These are phyloP conservation scores for Fusarium austroafricanum DNA, from an alignment of 2,329 filamentous ascomycete genomes.

Conservation along the genomic window DNA sequence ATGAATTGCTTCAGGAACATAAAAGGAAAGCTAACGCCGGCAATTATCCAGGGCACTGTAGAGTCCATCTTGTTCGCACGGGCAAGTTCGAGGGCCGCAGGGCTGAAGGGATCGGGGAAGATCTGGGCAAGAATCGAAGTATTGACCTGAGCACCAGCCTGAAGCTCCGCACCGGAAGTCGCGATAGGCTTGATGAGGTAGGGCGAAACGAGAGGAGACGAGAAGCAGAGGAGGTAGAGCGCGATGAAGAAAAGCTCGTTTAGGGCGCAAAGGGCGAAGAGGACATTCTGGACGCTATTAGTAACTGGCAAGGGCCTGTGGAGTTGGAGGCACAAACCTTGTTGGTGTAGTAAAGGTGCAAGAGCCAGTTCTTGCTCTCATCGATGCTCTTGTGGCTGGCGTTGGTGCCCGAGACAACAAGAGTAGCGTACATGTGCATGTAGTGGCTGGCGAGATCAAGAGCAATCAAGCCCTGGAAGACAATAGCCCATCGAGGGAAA, in stretches of 20 bases:
- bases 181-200: constrained; percentile 77
- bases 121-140: constrained; percentile 77
- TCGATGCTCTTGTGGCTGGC: constrained; percentile 95
- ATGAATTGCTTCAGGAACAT: constrained; percentile 94
- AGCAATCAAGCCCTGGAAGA: constrained; percentile 94
- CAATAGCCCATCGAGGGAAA: constrained; percentile 91
- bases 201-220: constrained; percentile 87
- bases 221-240: constrained; percentile 97
- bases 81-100: constrained; percentile 90
- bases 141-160: constrained; percentile 76
- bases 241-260: constrained; percentile 99
- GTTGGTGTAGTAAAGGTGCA: constrained; percentile 98
- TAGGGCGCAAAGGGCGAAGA: constrained; percentile 89
- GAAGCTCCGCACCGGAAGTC: constrained; percentile 63
- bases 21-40: constrained; percentile 81
- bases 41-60: constrained; percentile 75
- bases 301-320: not conserved
- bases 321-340: constrained; percentile 69
- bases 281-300: constrained; percentile 72
- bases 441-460: constrained; percentile 97
- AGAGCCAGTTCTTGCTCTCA: constrained; percentile 84
- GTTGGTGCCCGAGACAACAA: constrained; percentile 84
- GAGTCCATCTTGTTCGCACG: constrained; percentile 93
- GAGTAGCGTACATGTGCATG: constrained; percentile 98
- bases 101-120: constrained; percentile 91